These are phyloP conservation scores for Chlorella sorokiniana DNA, from an alignment of 139 green algal genomes.

Conservation along the genomic window DNA sequence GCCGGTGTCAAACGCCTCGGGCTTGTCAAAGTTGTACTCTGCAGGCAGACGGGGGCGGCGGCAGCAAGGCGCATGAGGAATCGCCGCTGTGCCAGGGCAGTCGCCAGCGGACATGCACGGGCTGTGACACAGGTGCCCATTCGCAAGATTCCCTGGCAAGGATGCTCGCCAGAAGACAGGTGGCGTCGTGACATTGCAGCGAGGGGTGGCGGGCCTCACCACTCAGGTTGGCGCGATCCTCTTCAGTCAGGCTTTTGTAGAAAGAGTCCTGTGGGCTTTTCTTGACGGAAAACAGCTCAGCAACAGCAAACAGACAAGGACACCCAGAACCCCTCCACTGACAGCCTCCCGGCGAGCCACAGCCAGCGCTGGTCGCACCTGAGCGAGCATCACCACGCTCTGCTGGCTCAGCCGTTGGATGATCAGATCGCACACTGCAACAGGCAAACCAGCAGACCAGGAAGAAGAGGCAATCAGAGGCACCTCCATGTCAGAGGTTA, in stretches of 20 bases:
- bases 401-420: slow-evolving; percentile 89
- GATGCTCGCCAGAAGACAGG: too few relatives aligned
- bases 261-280: slow-evolving; percentile 95
- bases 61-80: background rate
- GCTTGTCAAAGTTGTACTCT: slow-evolving; percentile 97
- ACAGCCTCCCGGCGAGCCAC: background rate
- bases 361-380: slow-evolving; percentile 47
- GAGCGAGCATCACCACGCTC: slow-evolving; percentile 84
- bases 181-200: too few relatives aligned
- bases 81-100: background rate
- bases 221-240: slow-evolving; percentile 69
- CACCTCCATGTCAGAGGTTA: background rate
- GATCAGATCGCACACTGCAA: slow-evolving; percentile 93
- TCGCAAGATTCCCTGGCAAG: too few relatives aligned
- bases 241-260: slow-evolving; percentile 80
- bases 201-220: background rate
- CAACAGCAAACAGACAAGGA: background rate
- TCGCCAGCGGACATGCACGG: background rate
- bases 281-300: background rate
- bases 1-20: slow-evolving; percentile 84
- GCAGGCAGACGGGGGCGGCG: background rate
- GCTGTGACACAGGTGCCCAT: too few relatives aligned
- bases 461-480: background rate
- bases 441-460: slow-evolving; percentile 9
- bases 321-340: background rate